Percentiles rank a stretch among this genome's conserved stretches.
Conservation (phyloP, 2,329 filamentous ascomycete species). For the Madurella mycetomatis region DNA sequence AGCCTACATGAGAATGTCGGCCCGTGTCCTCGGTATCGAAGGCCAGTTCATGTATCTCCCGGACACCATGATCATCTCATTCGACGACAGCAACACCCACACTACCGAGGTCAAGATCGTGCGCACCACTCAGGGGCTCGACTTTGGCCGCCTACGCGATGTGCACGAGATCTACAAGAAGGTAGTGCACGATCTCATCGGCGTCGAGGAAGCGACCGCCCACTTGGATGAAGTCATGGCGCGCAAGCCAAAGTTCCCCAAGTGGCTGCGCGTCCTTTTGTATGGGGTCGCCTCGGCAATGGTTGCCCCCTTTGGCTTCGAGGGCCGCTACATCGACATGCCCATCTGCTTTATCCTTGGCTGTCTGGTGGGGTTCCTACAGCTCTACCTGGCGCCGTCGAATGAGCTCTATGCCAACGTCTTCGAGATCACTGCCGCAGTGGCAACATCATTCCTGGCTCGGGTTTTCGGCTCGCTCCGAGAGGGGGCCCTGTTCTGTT, state of each 20-base stretch:
- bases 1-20: constrained; percentile 87
- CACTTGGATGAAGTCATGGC: constrained; percentile 54
- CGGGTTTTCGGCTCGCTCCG: constrained; percentile 65
- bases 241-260: constrained; percentile 43
- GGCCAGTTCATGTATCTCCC: constrained; percentile 87
- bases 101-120: constrained; percentile 78
- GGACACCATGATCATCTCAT: constrained; percentile 91
- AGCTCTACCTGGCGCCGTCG: constrained; percentile 68
- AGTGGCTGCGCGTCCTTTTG: constrained; percentile 56
- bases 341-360: constrained; percentile 74
- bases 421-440: constrained; percentile 46
- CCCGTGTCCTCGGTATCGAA: constrained; percentile 82
- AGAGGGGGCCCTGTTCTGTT: constrained; percentile 59
- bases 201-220: constrained; percentile 64
- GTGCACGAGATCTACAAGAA: constrained; percentile 76
- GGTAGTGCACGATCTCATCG: constrained; percentile 72
- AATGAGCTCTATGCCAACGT: constrained; percentile 58
- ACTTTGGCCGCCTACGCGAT: constrained; percentile 69
- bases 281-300: constrained; percentile 72
- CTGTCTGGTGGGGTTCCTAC: constrained; percentile 66
- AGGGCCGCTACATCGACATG: constrained; percentile 71
- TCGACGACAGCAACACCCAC: constrained; percentile 69
- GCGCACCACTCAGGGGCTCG: constrained; percentile 62
- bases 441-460: constrained; percentile 63
- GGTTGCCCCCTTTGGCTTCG: constrained; percentile 77